Conservation (phyloP, 2,329 filamentous ascomycete species). For the Chaetomium sp. region DNA sequence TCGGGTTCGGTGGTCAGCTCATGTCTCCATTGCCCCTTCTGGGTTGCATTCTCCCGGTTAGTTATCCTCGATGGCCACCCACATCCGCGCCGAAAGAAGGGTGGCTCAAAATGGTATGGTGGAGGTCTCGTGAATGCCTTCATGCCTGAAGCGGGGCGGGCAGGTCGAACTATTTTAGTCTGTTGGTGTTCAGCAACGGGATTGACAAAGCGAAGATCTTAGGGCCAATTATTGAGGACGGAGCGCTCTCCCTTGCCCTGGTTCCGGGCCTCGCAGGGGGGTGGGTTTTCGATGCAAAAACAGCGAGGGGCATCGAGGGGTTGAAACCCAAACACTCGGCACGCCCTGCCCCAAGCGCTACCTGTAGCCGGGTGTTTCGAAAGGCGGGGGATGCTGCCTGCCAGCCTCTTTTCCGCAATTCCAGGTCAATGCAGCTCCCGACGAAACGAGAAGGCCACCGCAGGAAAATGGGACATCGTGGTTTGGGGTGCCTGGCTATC, state of each 20-base stretch:
- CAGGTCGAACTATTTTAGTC: slow-evolving; percentile 27
- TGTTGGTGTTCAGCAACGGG: background rate
- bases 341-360: slow-evolving; percentile 7
- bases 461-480: background rate
- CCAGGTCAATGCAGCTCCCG: slow-evolving; percentile 24
- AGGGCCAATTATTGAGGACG: slow-evolving; percentile 14
- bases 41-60: slow-evolving; percentile 23
- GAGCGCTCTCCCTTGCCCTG: background rate
- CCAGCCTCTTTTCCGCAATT: slow-evolving; percentile 1
- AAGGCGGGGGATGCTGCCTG: slow-evolving; percentile 4
- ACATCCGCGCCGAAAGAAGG: background rate
- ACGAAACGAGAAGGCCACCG: slow-evolving; percentile 18
- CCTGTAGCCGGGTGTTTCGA: slow-evolving; percentile 23
- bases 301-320: slow-evolving; percentile 19
- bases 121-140: slow-evolving; percentile 11
- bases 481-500: background rate
- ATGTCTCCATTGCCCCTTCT: slow-evolving; percentile 1
- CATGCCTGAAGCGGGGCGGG: slow-evolving; percentile 29
- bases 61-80: slow-evolving; percentile 16
- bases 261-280: slow-evolving; percentile 5
- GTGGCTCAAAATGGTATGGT: background rate
- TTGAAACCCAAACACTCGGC: slow-evolving; percentile 25
- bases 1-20: slow-evolving; percentile 13
- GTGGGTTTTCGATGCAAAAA: background rate
- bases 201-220: slow-evolving; percentile 9